Conservation (phyloP, 73 alveolate species). For the Blepharisma stoltei region DNA sequence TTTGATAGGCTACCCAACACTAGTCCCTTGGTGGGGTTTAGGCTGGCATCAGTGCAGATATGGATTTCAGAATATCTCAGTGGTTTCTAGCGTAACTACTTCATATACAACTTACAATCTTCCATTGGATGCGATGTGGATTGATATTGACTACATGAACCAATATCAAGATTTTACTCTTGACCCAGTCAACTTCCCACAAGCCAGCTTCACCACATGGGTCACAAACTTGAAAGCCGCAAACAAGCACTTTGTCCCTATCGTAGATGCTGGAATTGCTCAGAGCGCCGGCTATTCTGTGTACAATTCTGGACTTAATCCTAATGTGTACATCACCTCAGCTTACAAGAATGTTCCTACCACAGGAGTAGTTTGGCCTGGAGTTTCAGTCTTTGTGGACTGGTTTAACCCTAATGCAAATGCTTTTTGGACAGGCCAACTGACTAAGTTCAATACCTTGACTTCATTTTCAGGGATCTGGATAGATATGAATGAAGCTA, state of each 20-base stretch:
- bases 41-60: constrained; percentile 97
- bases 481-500: constrained; percentile 87
- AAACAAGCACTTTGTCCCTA: constrained; percentile 76
- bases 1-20: constrained; percentile 65
- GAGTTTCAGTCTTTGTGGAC: constrained; percentile 83
- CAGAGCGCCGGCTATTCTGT: constrained; percentile 37
- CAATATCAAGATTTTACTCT: constrained; percentile 74
- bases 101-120: constrained; percentile 60
- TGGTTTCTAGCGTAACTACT: constrained; percentile 56
- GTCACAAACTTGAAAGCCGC: constrained; percentile 48
- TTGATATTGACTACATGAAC: constrained; percentile 95
- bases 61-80: constrained; percentile 72
- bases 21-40: constrained; percentile 69
- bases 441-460: constrained; percentile 28
- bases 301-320: constrained; percentile 35
- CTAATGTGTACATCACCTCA: constrained; percentile 31
- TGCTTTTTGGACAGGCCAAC: constrained; percentile 71
- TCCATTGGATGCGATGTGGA: constrained; percentile 95
- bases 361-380: constrained; percentile 88
- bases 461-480: constrained; percentile 77
- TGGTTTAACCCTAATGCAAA: constrained; percentile 62
- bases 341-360: constrained; percentile 37
- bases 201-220: constrained; percentile 49
- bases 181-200: constrained; percentile 32
- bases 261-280: constrained; percentile 87